Percentiles rank a stretch among this genome's conserved stretches.
phyloP scores from a whole-genome alignment of 2,329 filamentous ascomycete genomes.

The Calonectria crousiana region DNA sequence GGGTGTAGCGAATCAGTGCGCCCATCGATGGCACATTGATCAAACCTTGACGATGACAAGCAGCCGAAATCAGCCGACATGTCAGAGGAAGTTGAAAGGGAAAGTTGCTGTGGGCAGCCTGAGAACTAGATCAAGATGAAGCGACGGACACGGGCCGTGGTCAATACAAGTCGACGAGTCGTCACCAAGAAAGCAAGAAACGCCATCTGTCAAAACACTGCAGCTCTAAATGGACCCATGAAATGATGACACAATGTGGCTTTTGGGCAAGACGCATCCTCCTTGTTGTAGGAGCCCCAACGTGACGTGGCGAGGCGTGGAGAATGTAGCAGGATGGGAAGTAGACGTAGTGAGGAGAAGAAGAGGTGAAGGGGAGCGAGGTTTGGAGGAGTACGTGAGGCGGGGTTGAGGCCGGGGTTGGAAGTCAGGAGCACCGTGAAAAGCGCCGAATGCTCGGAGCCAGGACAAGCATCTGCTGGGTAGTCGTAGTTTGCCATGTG shows the following conservation, averaged over 20 bases:
- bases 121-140: background rate
- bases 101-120: background rate
- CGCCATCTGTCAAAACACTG: background rate
- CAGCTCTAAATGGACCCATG: background rate
- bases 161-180: background rate
- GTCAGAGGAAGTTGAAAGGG: background rate
- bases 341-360: slow-evolving; percentile 8
- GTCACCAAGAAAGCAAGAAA: background rate
- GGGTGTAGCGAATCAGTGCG: background rate
- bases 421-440: background rate
- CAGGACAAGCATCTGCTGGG: background rate
- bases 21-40: background rate
- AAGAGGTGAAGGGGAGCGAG: background rate
- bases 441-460: background rate
- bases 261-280: slow-evolving; percentile 13
- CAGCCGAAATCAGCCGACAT: background rate
- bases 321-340: slow-evolving; percentile 25
- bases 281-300: background rate
- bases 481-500: background rate
- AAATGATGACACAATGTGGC: slow-evolving; percentile 6
- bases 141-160: background rate
- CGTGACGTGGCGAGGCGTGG: slow-evolving; percentile 19
- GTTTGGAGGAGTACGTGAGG: background rate
- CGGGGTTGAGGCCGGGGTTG: background rate
- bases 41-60: background rate